A percentile compares a stretch with the other conserved stretches of the same genome.
phyloP scores from a whole-genome alignment of 371 early-diverging fungal genomes.

The Mucor mucedo region DNA sequence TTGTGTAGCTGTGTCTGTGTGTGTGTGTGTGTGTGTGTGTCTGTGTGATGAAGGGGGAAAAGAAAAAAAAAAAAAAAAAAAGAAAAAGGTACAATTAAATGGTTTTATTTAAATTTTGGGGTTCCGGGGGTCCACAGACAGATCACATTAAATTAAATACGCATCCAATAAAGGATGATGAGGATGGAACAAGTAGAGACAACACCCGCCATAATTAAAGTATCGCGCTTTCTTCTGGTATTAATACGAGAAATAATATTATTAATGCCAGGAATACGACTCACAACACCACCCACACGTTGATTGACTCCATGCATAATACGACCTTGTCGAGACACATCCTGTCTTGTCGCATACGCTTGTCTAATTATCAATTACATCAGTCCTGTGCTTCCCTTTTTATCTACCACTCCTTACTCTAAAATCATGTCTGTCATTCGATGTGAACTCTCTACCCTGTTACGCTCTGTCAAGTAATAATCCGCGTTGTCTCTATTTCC shows the following conservation, averaged over 20 bases:
- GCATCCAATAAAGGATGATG: slow-evolving; percentile 57
- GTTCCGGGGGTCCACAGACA: no score
- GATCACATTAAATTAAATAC: slow-evolving; percentile 27
- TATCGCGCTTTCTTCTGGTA: slow-evolving; percentile 66
- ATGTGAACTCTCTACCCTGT: slow-evolving; percentile 64
- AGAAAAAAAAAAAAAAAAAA: slow-evolving; percentile 10
- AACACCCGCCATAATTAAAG: slow-evolving; percentile 68
- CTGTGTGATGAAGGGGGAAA: not conserved
- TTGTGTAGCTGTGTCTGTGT: not conserved
- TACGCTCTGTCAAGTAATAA: slow-evolving; percentile 65
- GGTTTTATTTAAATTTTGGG: not conserved
- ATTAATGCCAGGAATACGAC: slow-evolving; percentile 69
- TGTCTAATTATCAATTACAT: slow-evolving; percentile 43
- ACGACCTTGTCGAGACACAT: slow-evolving; percentile 59
- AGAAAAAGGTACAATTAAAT: not conserved
- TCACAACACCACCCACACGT: slow-evolving; percentile 54
- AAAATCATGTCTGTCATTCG: slow-evolving; percentile 70
- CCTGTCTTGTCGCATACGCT: slow-evolving; percentile 66
- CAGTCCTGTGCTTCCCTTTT: not conserved
- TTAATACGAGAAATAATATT: slow-evolving; percentile 66
- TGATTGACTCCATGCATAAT: slow-evolving; percentile 53
- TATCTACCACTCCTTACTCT: slow-evolving; percentile 47
- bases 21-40: no score
- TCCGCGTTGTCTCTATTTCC: slow-evolving; percentile 48
- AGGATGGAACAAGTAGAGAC: slow-evolving; percentile 64